Conservation (phyloP, 371 early-diverging fungal genomes). For the Mortierella sp. region DNA sequence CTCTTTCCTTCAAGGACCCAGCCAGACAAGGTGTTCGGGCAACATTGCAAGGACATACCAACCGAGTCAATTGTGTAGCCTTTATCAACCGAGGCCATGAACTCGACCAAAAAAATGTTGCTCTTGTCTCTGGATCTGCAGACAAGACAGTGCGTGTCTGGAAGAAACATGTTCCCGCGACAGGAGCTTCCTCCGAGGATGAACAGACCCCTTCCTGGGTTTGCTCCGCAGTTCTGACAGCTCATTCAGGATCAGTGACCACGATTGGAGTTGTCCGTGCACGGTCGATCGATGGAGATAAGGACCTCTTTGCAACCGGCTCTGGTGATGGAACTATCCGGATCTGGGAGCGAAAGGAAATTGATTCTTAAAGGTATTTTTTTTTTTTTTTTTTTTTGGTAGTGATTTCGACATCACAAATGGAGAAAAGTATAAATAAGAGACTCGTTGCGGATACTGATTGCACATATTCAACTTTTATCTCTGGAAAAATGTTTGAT, state of each 20-base stretch:
- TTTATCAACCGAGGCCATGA: conserved; percentile 74
- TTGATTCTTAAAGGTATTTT: conserved; percentile 58
- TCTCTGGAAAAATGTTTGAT: background rate
- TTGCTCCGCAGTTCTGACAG: conserved; percentile 75
- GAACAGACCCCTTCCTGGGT: conserved; percentile 58
- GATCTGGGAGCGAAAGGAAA: conserved; percentile 71
- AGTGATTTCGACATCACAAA: background rate
- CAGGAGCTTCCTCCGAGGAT: conserved; percentile 39
- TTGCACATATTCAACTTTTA: background rate
- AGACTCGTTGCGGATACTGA: background rate
- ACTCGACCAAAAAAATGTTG: conserved; percentile 63
- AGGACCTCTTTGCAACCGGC: conserved; percentile 78
- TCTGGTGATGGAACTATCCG: conserved; percentile 84
- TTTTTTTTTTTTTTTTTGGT: background rate
- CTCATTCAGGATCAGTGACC: conserved; percentile 77
- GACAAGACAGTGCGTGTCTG: conserved; percentile 84
- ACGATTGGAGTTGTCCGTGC: conserved; percentile 71
- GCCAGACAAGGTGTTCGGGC: conserved; percentile 62
- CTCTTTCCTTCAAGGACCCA: conserved; percentile 55
- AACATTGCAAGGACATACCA: conserved; percentile 84
- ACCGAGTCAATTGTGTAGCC: conserved; percentile 81
- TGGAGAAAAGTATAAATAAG: background rate
- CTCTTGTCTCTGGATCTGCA: conserved; percentile 85
- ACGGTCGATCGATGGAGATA: conserved; percentile 44
- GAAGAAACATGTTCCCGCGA: conserved; percentile 56